Conservation (phyloP, 345 rosid species). For the Eucalyptus erythrocorys region DNA sequence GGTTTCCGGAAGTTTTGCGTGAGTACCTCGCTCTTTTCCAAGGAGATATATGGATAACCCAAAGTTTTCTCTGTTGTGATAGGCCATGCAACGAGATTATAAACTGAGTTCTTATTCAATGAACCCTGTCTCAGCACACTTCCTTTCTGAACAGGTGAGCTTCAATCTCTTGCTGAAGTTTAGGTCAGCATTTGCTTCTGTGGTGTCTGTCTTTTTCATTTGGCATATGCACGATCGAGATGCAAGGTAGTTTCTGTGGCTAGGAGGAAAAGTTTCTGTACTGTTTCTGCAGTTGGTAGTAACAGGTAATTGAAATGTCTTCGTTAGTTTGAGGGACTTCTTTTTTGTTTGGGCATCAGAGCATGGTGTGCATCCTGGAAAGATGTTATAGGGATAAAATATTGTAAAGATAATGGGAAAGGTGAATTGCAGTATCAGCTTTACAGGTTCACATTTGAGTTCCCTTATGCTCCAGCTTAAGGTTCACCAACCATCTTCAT, state of each 20-base stretch:
- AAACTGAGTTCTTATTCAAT: constrained; percentile 89
- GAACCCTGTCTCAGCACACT: constrained; percentile 94
- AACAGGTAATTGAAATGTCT: neutral
- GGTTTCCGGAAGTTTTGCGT: neutral
- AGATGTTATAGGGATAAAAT: neutral
- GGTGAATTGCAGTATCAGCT: neutral
- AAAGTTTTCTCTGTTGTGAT: neutral
- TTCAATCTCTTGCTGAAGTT: neutral
- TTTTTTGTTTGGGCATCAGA: neutral
- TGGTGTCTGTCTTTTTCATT: neutral
- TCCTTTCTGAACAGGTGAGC: constrained; percentile 95
- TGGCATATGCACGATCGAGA: neutral
- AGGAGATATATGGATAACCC: neutral
- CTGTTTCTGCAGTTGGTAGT: neutral
- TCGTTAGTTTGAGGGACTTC: neutral
- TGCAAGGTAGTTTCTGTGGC: neutral
- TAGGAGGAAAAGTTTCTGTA: neutral
- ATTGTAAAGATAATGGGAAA: neutral
- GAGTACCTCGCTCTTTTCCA: neutral
- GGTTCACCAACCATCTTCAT: neutral
- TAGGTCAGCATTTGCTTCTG: neutral
- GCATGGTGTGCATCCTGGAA: neutral
- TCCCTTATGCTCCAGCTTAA: neutral
- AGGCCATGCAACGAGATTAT: constrained; percentile 85
- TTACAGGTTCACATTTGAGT: neutral